A percentile compares a stretch with the other conserved stretches of the same genome.
Conservation (phyloP, 2,329 filamentous ascomycete species). For the Penicillium sp. region DNA sequence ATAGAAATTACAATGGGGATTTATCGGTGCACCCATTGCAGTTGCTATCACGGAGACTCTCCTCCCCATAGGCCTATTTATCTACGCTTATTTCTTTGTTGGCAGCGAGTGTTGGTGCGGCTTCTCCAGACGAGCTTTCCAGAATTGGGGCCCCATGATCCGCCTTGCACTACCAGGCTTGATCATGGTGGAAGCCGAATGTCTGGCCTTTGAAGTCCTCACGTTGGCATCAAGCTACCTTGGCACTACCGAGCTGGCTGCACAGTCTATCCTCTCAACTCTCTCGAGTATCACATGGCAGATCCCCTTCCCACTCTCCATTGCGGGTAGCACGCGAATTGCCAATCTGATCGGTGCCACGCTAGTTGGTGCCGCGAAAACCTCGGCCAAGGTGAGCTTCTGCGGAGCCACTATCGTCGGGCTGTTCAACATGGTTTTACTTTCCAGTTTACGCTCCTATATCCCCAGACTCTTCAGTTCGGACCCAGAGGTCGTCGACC, state of each 20-base stretch:
- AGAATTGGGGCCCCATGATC: slow-evolving; percentile 83
- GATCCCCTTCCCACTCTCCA: slow-evolving; percentile 86
- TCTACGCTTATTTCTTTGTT: slow-evolving; percentile 71
- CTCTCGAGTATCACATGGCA: slow-evolving; percentile 81
- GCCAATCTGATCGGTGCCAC: slow-evolving; percentile 90
- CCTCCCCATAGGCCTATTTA: slow-evolving; percentile 69
- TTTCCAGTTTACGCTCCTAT: slow-evolving; percentile 67
- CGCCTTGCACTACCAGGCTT: slow-evolving; percentile 83
- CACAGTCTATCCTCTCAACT: slow-evolving; percentile 81
- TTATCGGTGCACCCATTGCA: slow-evolving; percentile 77
- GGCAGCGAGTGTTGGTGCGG: slow-evolving; percentile 80
- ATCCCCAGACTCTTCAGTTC: slow-evolving; percentile 79
- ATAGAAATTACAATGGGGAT: slow-evolving; percentile 61
- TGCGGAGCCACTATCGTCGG: slow-evolving; percentile 69
- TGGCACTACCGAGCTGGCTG: slow-evolving; percentile 75
- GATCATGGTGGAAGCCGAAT: slow-evolving; percentile 92
- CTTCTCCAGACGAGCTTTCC: slow-evolving; percentile 67
- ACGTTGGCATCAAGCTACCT: slow-evolving; percentile 81
- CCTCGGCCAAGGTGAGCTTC: slow-evolving; percentile 75
- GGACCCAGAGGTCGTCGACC: slow-evolving; percentile 66
- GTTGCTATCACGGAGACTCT: slow-evolving; percentile 74
- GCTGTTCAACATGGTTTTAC: slow-evolving; percentile 71
- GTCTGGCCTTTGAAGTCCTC: slow-evolving; percentile 87
- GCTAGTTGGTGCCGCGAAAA: slow-evolving; percentile 76
- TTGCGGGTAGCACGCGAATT: slow-evolving; percentile 83